phyloP scores from a whole-genome alignment of 441 rosid species.

The Flueggea neowawraea region DNA sequence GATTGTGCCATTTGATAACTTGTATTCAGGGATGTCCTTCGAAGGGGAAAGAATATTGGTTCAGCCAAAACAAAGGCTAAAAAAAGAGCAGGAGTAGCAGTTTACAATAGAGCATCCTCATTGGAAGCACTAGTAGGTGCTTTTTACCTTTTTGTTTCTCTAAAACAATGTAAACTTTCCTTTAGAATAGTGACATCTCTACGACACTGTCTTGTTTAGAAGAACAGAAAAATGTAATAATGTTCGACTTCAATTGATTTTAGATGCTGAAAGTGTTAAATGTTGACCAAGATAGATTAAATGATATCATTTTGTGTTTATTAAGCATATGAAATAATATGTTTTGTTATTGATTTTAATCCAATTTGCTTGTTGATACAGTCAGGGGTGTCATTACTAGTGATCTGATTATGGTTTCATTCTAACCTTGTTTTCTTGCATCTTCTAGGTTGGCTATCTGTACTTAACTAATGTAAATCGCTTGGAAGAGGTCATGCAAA shows the following conservation, averaged over 20 bases:
- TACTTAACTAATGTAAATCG: constrained; percentile 68
- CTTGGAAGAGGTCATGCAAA: constrained; percentile 74
- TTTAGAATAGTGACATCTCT: too few relatives aligned
- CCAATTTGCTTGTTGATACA: too few relatives aligned
- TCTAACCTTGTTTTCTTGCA: not conserved
- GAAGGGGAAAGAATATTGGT: constrained; percentile 84
- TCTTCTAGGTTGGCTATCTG: constrained; percentile 64
- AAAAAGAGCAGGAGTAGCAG: constrained; percentile 76
- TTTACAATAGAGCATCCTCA: constrained; percentile 90
- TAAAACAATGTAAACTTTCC: too few relatives aligned
- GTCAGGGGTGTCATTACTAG: too few relatives aligned
- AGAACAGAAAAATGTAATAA: too few relatives aligned
- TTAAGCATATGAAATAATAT: too few relatives aligned
- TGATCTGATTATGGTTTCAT: constrained; percentile 8
- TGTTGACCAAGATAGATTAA: too few relatives aligned
- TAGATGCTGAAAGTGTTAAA: too few relatives aligned
- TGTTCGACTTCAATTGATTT: too few relatives aligned
- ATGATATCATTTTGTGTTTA: too few relatives aligned
- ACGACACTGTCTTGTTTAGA: too few relatives aligned
- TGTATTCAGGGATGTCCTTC: constrained; percentile 54
- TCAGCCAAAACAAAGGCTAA: constrained; percentile 69
- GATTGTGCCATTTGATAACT: not conserved
- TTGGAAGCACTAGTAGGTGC: constrained; percentile 74
- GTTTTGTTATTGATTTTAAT: too few relatives aligned
- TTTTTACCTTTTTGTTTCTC: constrained; percentile 5